Conservation (phyloP, 2,329 filamentous ascomycete genomes). For the Talaromyces verruculosus region DNA sequence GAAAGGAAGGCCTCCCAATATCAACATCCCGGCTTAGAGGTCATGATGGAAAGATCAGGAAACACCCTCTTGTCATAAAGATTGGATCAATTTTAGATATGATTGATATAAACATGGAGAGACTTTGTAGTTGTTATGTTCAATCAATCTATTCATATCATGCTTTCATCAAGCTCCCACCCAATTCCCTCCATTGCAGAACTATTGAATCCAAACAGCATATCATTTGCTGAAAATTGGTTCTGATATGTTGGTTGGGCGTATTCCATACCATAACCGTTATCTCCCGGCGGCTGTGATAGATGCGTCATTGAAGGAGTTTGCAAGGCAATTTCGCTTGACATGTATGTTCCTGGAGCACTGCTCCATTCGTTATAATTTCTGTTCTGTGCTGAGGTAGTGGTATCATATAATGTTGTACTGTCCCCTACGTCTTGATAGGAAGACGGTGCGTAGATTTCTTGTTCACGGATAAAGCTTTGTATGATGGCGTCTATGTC, state of each 20-base stretch:
- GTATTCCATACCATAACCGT: not conserved
- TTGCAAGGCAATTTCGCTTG: not conserved
- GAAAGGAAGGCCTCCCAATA: not conserved
- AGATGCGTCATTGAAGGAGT: not conserved
- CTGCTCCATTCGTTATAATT: not conserved
- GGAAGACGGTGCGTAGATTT: conserved; percentile 7
- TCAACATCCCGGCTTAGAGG: not conserved
- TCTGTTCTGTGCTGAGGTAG: too few species aligned
- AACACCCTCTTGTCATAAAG: not conserved
- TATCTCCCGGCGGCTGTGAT: not conserved
- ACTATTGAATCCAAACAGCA: conserved; percentile 38
- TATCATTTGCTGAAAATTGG: conserved; percentile 29
- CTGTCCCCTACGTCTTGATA: not conserved
- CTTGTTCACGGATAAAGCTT: conserved; percentile 41
- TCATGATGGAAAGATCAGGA: not conserved
- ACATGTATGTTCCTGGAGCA: not conserved
- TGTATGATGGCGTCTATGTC: conserved; percentile 47
- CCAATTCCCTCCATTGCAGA: conserved; percentile 24
- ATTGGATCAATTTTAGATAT: not conserved
- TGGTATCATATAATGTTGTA: not conserved
- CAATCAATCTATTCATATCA: not conserved
- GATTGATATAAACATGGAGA: not conserved
- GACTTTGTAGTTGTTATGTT: not conserved
- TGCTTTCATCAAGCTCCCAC: conserved; percentile 14
- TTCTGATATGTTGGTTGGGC: conserved; percentile 3